phyloP scores from a whole-genome alignment of 192 early-diverging fungal genomes.

The Dimargaris xerosporica region DNA sequence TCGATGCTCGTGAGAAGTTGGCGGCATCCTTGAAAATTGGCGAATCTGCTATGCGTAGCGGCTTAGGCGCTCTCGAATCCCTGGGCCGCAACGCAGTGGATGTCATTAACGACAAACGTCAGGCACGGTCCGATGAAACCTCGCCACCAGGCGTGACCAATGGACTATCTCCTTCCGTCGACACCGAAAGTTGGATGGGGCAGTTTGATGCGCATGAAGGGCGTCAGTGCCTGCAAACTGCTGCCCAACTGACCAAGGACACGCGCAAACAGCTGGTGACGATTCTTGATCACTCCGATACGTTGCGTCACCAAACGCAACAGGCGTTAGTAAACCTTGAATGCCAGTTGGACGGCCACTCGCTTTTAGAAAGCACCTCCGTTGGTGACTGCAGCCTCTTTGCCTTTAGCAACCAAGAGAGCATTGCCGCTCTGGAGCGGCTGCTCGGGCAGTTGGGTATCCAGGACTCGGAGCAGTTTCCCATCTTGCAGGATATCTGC shows the following conservation, averaged over 20 bases:
- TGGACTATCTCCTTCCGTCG: not conserved
- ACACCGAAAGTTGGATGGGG: not conserved
- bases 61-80: constrained; percentile 2
- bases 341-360: not conserved
- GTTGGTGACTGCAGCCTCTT: not conserved
- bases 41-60: not conserved
- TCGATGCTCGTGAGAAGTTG: not conserved
- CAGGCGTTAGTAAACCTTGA: not conserved
- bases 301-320: not conserved
- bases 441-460: not conserved
- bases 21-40: not conserved
- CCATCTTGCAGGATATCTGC: constrained; percentile 5
- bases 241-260: not conserved
- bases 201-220: not conserved
- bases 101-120: not conserved
- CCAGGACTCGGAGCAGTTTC: not conserved
- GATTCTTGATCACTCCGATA: not conserved
- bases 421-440: not conserved
- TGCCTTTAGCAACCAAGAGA: not conserved
- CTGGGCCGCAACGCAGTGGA: constrained; percentile 4
- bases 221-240: not conserved
- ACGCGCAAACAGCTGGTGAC: not conserved
- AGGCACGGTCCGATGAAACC: not conserved
- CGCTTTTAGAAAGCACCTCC: not conserved
- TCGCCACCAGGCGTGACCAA: not conserved